A percentile compares a stretch with the other conserved stretches of the same genome.
These are phyloP conservation scores for Fusarium sp. DNA, from an alignment of 2,329 filamentous ascomycete genomes.

Conservation along the genomic window DNA sequence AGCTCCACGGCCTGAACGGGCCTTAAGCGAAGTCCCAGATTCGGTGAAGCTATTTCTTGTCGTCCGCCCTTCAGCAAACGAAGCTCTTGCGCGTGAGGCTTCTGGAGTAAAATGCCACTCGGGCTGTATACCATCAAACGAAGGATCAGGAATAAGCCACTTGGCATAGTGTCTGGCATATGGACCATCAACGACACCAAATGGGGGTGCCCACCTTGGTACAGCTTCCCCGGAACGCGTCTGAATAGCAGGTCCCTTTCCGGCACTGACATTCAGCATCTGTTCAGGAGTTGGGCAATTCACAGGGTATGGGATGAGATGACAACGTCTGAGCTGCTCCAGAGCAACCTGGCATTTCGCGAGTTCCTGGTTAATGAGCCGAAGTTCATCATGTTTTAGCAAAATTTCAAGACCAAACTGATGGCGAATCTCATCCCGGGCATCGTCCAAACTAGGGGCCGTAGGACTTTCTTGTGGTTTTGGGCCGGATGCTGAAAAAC, in stretches of 20 bases:
- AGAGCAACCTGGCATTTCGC: constrained; percentile 94
- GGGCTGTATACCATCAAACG: constrained; percentile 77
- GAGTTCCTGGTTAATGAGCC: constrained; percentile 93
- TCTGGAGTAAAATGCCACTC: constrained; percentile 57
- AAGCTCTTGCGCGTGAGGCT: constrained; percentile 55
- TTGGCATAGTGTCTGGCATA: constrained; percentile 94
- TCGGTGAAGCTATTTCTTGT: constrained; percentile 77
- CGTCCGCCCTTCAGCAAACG: constrained; percentile 74
- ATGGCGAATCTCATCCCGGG: constrained; percentile 80
- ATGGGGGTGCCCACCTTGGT: constrained; percentile 84
- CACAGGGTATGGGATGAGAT: constrained; percentile 89
- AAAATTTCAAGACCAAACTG: constrained; percentile 93
- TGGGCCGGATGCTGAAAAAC: constrained; percentile 34
- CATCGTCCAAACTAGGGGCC: constrained; percentile 57
- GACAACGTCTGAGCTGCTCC: constrained; percentile 92
- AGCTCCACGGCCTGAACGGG: constrained; percentile 59
- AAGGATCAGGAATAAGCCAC: constrained; percentile 91
- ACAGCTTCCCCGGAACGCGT: constrained; percentile 69
- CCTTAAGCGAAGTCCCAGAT: constrained; percentile 56
- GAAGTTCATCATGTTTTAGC: constrained; percentile 92
- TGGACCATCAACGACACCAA: constrained; percentile 90
- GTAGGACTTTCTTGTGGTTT: constrained; percentile 28
- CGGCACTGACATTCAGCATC: constrained; percentile 77
- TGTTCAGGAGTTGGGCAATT: constrained; percentile 72
- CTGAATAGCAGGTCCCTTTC: constrained; percentile 77